Conservation (phyloP, 179 eudicot species). For the Heliamphora pulchella region DNA sequence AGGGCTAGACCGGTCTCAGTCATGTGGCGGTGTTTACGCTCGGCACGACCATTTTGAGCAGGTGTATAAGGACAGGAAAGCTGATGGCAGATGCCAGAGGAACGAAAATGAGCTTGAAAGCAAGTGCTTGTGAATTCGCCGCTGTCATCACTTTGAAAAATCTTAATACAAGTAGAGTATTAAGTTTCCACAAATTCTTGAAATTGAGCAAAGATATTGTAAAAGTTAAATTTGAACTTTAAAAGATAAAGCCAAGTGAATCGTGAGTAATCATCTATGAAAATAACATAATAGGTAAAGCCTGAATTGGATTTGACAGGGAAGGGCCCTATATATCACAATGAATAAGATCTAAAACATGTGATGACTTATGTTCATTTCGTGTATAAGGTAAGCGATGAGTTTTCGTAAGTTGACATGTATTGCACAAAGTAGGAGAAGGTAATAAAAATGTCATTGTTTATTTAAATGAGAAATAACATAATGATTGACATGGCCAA, state of each 20-base stretch:
- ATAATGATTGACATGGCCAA: slow-evolving; percentile 1
- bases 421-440: not conserved
- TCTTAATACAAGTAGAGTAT: not conserved
- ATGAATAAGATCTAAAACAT: not conserved
- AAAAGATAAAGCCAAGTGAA: not conserved
- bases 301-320: not conserved
- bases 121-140: too few relatives aligned
- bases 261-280: slow-evolving; percentile 11
- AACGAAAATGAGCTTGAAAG: too few relatives aligned
- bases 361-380: not conserved
- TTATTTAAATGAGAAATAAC: slow-evolving; percentile 3
- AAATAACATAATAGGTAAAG: slow-evolving; percentile 7
- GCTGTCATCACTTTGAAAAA: slow-evolving; percentile 7
- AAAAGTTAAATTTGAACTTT: not conserved
- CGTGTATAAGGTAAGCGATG: not conserved
- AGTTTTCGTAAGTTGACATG: not conserved
- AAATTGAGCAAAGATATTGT: not conserved
- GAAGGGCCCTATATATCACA: slow-evolving; percentile 8
- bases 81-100: too few relatives aligned
- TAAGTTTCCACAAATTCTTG: not conserved
- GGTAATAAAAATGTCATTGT: slow-evolving; percentile 5
- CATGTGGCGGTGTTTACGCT: too few relatives aligned
- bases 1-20: too few relatives aligned
- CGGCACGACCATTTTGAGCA: too few relatives aligned
- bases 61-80: too few relatives aligned